phyloP scores from a whole-genome alignment of 371 early-diverging fungal genomes.

The Amoeboaphelidium protococcarum region DNA sequence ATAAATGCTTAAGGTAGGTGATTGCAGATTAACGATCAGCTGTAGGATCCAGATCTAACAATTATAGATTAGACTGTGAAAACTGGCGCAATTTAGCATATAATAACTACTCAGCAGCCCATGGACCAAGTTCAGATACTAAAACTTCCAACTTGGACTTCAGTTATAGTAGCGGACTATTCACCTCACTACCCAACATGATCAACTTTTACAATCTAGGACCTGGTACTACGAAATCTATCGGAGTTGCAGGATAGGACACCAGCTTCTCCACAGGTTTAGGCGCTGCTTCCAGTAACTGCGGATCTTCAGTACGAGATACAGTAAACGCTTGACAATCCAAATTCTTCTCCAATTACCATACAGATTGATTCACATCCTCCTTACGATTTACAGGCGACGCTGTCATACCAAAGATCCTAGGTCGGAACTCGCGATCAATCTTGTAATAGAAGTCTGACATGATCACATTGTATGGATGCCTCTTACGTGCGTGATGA shows the following conservation, averaged over 20 bases:
- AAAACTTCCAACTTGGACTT: too few species aligned
- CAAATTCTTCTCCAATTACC: background rate
- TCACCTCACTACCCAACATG: too few species aligned
- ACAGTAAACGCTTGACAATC: background rate
- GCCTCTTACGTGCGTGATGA: slow-evolving; percentile 59
- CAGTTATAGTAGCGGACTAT: too few species aligned
- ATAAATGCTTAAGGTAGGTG: too few species aligned
- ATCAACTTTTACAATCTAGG: too few species aligned
- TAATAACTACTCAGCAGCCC: too few species aligned
- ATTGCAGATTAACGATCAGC: too few species aligned
- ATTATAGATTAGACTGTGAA: too few species aligned
- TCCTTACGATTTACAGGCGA: background rate
- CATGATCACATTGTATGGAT: slow-evolving; percentile 63
- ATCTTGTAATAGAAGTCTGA: slow-evolving; percentile 39
- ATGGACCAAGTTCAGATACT: slow-evolving; percentile 34
- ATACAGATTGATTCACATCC: background rate
- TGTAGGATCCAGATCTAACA: too few species aligned
- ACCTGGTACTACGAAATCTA: background rate
- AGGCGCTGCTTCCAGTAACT: background rate
- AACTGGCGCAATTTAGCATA: too few species aligned
- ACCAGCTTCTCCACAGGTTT: background rate
- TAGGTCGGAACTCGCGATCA: slow-evolving; percentile 24
- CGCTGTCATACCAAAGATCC: slow-evolving; percentile 80
- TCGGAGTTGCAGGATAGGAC: background rate
- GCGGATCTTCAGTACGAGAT: background rate